Conservation (phyloP, 352 stramenopile species). For the Elongisporangium anandrum region DNA sequence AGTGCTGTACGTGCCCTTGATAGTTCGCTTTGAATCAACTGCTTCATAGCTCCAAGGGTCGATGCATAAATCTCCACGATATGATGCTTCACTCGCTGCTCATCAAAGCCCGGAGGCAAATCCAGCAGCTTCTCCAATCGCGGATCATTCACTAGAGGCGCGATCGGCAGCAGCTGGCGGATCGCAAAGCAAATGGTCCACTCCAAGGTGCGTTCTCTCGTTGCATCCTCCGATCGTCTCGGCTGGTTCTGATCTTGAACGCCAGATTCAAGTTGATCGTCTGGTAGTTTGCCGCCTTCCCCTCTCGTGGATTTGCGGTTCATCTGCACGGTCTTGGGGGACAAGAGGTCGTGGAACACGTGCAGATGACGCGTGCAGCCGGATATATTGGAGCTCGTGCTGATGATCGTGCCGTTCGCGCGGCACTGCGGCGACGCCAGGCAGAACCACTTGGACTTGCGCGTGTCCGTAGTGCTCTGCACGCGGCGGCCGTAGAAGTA, state of each 20-base stretch:
- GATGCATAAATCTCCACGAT: slow-evolving; percentile 8
- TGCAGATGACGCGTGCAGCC: slow-evolving; percentile 20
- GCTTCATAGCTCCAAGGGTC: neutral
- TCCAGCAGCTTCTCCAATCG: neutral
- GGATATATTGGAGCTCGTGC: slow-evolving; percentile 18
- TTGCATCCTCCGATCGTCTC: neutral
- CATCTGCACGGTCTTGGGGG: slow-evolving; percentile 15
- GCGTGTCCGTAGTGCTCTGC: neutral
- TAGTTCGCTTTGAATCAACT: slow-evolving; percentile 1
- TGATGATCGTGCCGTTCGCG: slow-evolving; percentile 16
- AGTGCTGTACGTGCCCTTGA: slow-evolving; percentile 1
- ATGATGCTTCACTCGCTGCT: slow-evolving; percentile 7
- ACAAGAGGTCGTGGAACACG: slow-evolving; percentile 19
- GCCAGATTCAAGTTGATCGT: neutral
- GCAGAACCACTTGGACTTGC: slow-evolving; percentile 20
- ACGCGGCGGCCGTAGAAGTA: slow-evolving; percentile 19
- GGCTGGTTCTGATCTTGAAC: slow-evolving; percentile 3
- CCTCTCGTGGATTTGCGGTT: slow-evolving; percentile 5
- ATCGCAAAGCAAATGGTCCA: slow-evolving; percentile 10
- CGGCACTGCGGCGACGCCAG: slow-evolving; percentile 15
- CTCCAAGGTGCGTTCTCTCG: slow-evolving; percentile 3
- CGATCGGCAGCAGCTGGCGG: slow-evolving; percentile 9
- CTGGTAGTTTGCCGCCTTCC: neutral
- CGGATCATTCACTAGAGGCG: slow-evolving; percentile 5
- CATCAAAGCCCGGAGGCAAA: neutral